Evolutionary conservation across 2,329 filamentous ascomycete species (phyloP).

Genomic region (Decorospora gaudefroyi): DNA sequence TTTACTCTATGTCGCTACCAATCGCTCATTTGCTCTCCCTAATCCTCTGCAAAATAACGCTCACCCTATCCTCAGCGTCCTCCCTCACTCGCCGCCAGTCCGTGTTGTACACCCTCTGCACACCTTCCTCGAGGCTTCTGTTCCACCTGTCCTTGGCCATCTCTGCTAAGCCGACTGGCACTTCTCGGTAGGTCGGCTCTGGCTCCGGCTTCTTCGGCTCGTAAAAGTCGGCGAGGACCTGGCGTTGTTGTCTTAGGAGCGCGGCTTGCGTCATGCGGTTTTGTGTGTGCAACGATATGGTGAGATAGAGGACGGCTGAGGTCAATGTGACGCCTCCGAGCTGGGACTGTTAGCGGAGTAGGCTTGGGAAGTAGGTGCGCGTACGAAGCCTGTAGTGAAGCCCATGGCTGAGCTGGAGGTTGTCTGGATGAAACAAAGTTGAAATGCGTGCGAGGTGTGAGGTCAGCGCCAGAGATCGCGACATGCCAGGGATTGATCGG

Average conservation of each 20-base stretch:
- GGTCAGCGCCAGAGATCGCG: constrained; percentile 15
- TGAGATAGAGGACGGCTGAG: constrained; percentile 50
- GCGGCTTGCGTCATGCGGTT: constrained; percentile 54
- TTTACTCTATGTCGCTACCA: not conserved
- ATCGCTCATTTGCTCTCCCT: constrained; percentile 35
- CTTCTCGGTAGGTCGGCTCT: constrained; percentile 47
- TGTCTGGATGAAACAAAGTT: constrained; percentile 2
- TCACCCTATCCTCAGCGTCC: constrained; percentile 49
- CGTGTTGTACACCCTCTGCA: constrained; percentile 51
- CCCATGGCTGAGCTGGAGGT: constrained; percentile 48
- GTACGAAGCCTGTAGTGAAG: constrained; percentile 58
- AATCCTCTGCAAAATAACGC: constrained; percentile 42
- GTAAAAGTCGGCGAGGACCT: constrained; percentile 51
- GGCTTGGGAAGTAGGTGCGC: constrained; percentile 11
- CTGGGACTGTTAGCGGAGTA: constrained; percentile 35
- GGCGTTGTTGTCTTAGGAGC: constrained; percentile 53
- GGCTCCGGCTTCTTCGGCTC: constrained; percentile 50
- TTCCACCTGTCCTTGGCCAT: constrained; percentile 59
- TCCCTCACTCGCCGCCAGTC: constrained; percentile 53
- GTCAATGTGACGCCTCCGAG: constrained; percentile 58
- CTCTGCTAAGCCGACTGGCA: constrained; percentile 50
- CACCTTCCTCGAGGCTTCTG: constrained; percentile 50
- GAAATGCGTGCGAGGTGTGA: constrained; percentile 6
- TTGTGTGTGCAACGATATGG: constrained; percentile 51
- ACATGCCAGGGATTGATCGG: constrained; percentile 5